Base-by-base conservation (phyloP, 306 rosid species). In the Betula pendula region DNA sequence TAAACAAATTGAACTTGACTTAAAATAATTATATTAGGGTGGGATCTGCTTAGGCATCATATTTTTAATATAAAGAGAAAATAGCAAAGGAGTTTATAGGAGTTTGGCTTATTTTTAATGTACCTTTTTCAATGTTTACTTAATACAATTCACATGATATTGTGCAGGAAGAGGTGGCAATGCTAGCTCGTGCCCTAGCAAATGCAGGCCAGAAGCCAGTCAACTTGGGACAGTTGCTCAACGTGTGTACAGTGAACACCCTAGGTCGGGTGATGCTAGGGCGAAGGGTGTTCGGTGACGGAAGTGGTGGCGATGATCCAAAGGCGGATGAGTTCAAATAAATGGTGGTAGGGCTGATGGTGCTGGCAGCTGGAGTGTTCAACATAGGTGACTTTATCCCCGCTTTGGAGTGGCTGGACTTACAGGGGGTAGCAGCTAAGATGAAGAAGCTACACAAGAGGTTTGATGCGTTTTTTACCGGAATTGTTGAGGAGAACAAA, bases 311-410 rank as follows among this genome's bases (percentile, higher is more conserved):
- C 10, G 80, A 72, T 1, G 97, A 90, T 47, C 75, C 83, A 0
- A 82, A 78, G 47, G 93, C 96, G 0, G 89, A 90, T 25, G 94
- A 82, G 72, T 94, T 92, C 75, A 90, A 90, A 68, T 80, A 82
- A 0, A 92, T 92, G 93, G 94, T 90, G 49, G 81, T 86, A 75
- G 94, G 90, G 53, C 65, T 86, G 51, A 89, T 94, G 98, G 86
- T 74, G 3, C 67, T 94, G 43, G 82, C n/a, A n/a, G n/a, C 88
- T 0, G 97, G 98, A 16, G 88, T 81, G 75, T 82, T 90, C 76
- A 87, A 92, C 82, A 75, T 92, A 0, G 91, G 97, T 0, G 97
- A 94, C 72, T 94, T 90, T 43, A 68, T 92, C 44, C 97, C 98
- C 1, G 62, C 82, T 0, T 82, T 92, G 0, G 98, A 89, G 25